Evolutionary conservation across 176 grass and related monocot genomes (phyloP).

Genomic region (Calamus simplicifolius): DNA sequence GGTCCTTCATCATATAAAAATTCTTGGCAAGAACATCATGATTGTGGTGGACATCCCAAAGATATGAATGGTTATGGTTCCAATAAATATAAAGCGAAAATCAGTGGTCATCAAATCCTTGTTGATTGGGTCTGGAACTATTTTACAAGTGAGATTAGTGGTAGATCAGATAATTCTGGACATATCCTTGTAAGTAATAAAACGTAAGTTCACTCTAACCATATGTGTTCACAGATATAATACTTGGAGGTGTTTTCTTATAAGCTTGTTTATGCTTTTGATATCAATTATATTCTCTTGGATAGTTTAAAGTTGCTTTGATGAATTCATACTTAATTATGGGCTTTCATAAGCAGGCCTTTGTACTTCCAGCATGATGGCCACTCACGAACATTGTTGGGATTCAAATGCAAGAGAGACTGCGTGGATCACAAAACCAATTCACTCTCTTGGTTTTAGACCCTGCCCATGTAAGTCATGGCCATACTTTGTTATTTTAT

Average conservation of each 20-base stretch:
- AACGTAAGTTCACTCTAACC: slow-evolving; percentile 41
- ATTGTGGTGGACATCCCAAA: slow-evolving; percentile 9
- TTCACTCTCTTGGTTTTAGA: slow-evolving; percentile 69
- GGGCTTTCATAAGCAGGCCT: slow-evolving; percentile 33
- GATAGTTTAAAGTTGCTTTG: neutral
- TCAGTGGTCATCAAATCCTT: slow-evolving; percentile 49
- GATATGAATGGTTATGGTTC: slow-evolving; percentile 8
- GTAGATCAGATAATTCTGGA: slow-evolving; percentile 25
- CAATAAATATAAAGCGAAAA: slow-evolving; percentile 3
- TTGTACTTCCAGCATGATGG: slow-evolving; percentile 93
- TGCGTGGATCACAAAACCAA: slow-evolving; percentile 30
- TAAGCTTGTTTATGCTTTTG: too few relatives aligned
- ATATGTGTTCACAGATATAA: too few relatives aligned
- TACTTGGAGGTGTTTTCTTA: too few relatives aligned
- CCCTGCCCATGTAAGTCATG: slow-evolving; percentile 62
- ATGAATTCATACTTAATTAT: slow-evolving; percentile 1
- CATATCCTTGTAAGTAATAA: slow-evolving; percentile 52
- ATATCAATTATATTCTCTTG: too few relatives aligned
- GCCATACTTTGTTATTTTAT: slow-evolving; percentile 1
- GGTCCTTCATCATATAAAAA: slow-evolving; percentile 18
- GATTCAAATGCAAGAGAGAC: slow-evolving; percentile 81
- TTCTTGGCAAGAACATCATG: slow-evolving; percentile 30
- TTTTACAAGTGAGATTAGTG: slow-evolving; percentile 37
- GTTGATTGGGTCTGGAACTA: slow-evolving; percentile 94
- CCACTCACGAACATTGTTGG: slow-evolving; percentile 90